phyloP scores from a whole-genome alignment of 2,329 filamentous ascomycete species.

The Cordyceps cateniannulata region DNA sequence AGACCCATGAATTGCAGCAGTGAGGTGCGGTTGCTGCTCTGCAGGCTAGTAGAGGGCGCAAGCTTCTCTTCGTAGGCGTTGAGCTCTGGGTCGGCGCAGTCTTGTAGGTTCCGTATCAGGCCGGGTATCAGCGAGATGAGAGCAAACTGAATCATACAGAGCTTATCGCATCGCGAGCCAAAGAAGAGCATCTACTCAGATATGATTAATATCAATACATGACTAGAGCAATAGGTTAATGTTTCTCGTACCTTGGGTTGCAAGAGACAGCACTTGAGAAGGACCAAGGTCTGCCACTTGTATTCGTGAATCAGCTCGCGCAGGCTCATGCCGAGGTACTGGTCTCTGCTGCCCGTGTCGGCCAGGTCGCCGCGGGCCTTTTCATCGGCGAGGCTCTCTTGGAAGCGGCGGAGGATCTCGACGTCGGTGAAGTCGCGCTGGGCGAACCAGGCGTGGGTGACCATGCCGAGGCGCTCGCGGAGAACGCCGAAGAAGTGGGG shows the following conservation, averaged over 20 bases:
- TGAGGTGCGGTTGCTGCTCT: slow-evolving; percentile 86
- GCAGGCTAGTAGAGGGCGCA: slow-evolving; percentile 73
- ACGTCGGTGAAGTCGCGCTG: slow-evolving; percentile 88
- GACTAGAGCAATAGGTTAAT: not conserved
- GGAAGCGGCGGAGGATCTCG: slow-evolving; percentile 84
- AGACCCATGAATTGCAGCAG: slow-evolving; percentile 91
- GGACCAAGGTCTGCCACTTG: slow-evolving; percentile 85
- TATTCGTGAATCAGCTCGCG: slow-evolving; percentile 92
- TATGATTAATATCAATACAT: not conserved
- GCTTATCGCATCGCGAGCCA: slow-evolving; percentile 85
- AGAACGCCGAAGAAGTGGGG: slow-evolving; percentile 87
- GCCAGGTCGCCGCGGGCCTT: slow-evolving; percentile 49
- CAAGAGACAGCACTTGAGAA: slow-evolving; percentile 88
- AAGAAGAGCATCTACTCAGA: slow-evolving; percentile 89
- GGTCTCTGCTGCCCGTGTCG: slow-evolving; percentile 70
- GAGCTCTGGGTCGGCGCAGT: slow-evolving; percentile 90
- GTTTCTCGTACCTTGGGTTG: slow-evolving; percentile 72
- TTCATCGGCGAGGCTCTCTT: slow-evolving; percentile 74
- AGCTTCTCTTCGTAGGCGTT: slow-evolving; percentile 73
- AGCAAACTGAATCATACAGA: slow-evolving; percentile 99
- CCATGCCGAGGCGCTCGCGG: slow-evolving; percentile 80
- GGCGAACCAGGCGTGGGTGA: slow-evolving; percentile 93
- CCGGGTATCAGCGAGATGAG: slow-evolving; percentile 92
- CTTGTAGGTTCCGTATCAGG: slow-evolving; percentile 82
- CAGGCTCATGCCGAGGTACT: slow-evolving; percentile 82